Conservation (phyloP, 352 stramenopile genomes). For the Lagenidium giganteum region DNA sequence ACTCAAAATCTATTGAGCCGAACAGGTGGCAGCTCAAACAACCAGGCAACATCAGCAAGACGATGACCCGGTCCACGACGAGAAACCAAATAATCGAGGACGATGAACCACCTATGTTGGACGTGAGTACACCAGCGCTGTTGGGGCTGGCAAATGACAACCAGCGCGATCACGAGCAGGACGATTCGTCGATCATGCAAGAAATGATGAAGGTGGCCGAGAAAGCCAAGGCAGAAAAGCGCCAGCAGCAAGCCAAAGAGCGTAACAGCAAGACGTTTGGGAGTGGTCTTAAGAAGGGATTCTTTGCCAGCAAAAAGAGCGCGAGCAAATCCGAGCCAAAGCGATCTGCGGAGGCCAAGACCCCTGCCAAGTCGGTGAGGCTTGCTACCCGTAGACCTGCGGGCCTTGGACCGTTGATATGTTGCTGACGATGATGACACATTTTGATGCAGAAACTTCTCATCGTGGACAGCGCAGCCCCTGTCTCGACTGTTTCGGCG, state of each 20-base stretch:
- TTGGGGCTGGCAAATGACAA: no score
- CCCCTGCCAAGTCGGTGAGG: no score
- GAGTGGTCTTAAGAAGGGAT: constrained; percentile 64
- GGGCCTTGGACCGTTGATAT: no score
- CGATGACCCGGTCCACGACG: no score
- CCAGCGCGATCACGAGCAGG: constrained; percentile 13
- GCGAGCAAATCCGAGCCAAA: constrained; percentile 2
- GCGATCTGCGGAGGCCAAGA: no score
- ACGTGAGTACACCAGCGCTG: no score
- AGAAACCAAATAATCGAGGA: constrained; percentile 3
- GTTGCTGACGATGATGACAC: no score
- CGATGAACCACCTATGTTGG: constrained; percentile 47
- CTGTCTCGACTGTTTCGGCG: neutral
- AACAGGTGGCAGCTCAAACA: no score
- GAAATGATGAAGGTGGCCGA: constrained; percentile 63
- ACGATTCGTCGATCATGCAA: constrained; percentile 58
- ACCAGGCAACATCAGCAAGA: no score
- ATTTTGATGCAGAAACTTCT: no score
- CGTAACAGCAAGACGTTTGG: constrained; percentile 47
- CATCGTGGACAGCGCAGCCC: neutral
- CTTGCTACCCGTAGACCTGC: no score
- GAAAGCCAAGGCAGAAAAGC: constrained; percentile 45
- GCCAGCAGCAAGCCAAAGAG: constrained; percentile 33
- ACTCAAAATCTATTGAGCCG: no score
- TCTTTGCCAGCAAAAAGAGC: constrained; percentile 31